Evolutionary conservation across 2,329 filamentous ascomycete species (phyloP), one percentile per base, ranked within the genome.

Genomic region (Colletotrichum noveboracense): DNA sequence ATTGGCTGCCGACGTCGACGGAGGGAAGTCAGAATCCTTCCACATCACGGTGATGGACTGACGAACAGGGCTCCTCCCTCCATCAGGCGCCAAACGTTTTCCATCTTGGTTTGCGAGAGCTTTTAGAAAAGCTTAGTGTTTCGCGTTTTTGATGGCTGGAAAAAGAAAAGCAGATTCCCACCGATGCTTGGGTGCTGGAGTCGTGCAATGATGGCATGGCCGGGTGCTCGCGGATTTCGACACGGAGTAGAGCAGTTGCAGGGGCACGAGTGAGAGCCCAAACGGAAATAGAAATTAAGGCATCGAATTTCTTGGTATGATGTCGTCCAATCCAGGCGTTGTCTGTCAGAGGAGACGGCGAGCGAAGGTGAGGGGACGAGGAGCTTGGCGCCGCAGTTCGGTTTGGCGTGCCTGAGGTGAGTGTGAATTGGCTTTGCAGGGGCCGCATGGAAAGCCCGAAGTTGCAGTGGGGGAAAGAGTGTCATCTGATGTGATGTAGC

Each of bases 401-500:
- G 43, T 21, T 52, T 21, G 43, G 43, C 43, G 43, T 52, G 43
- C 21, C 61, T 38, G 32, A 38, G 61, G 61, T 38, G 48, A n/a
- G 24, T 43, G 26, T 66, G 58, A 34, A 61, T 34, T 34, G 48
- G 34, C 43, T 24, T 60, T 30, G 73, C 69, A 62, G 70, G 56
- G 69, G 34, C 26, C n/a, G 43, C 56, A 21, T 36, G n/a, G 65
- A n/a, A 69, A 14, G 34, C 38, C 28, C 30, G 34, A 32, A 26
- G 66, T 66, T 61, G n/a, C 43, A 52, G 43, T 52, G 56, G 56
- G 43, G 30, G 26, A 38, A 36, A 28, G 56, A 64, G 24, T 55
- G 70, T 76, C 74, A 69, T 73, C 73, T 69, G 70, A 75, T 74
- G 58, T 67, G 62, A 75, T 67, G 55, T 74, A 43, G 34, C 65